Base-by-base conservation (phyloP, 73 alveolate genomes). In the Paramecium caudatum region DNA sequence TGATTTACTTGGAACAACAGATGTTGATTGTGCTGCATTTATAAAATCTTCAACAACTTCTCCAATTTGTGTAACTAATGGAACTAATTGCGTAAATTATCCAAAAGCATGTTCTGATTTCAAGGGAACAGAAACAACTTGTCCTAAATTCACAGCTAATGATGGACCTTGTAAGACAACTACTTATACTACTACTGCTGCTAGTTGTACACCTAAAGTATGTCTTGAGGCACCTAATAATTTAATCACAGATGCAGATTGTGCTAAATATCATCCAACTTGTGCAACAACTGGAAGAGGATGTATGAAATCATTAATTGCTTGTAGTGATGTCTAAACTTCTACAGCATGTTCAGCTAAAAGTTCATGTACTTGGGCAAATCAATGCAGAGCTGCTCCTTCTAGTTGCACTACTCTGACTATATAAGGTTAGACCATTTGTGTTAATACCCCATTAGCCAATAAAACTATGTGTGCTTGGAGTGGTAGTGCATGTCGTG, bases 141-240 rank as follows among this genome's bases (percentile, higher is more conserved):
- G 88, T 39, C 3, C 69, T 8, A 3, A 16, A 74, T 74, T 19
- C 55, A 15, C 55, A 8, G 88, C 88, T 2, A 21, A 33, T 7
- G 88, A 74, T 74, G 88, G 88, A 41, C 88, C 88, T 19, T 74
- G 88, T 45, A 21, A 25, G 5, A 30, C 48, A 2, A 65, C 83
- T 30, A 49, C 83, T 0, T 55, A 55, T 27, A 55, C 80, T 23
- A 43, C 23, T 1, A 55, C 43, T 0, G 23, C 80, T 10, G 30
- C 80, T 2, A 65, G 32, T 65, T 65, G 83, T 65, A 3, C 50
- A 10, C 36, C 83, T n/a, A 43, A 36, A 3, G 34, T 32, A 36
- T 65, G 83, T n/a, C 17, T 49, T 32, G 83, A 65, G 27, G 83
- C 83, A 12, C 83, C 88, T 41, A 2, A 5, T 21, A 45, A 63